These are phyloP conservation scores for Hyphodiscus hymeniophilus DNA, from an alignment of 495 filamentous ascomycete genomes.

Conservation along the genomic window DNA sequence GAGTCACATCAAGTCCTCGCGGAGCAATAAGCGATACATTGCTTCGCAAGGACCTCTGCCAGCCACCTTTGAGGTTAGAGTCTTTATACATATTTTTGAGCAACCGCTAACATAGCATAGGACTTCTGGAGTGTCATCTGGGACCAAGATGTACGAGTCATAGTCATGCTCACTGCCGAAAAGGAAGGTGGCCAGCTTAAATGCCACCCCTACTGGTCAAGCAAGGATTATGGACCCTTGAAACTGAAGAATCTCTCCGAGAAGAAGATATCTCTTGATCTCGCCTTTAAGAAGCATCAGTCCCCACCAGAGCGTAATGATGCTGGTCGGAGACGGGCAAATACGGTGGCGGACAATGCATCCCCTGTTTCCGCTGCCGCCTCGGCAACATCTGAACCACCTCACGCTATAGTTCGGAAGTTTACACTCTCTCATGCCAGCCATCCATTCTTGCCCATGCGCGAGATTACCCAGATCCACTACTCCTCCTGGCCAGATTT, in stretches of 20 bases:
- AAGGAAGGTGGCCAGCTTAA: conserved; percentile 90
- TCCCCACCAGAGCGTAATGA: conserved; percentile 6
- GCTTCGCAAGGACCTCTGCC: conserved; percentile 92
- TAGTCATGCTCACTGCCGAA: conserved; percentile 97
- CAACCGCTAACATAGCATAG: conserved; percentile 46
- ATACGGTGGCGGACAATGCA: conserved; percentile 28
- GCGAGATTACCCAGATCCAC: conserved; percentile 92
- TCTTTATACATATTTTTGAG: neutral
- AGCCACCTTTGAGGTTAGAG: conserved; percentile 62
- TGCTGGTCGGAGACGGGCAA: conserved; percentile 33
- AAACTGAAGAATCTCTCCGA: conserved; percentile 72
- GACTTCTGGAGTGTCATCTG: conserved; percentile 98
- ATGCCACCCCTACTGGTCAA: conserved; percentile 87
- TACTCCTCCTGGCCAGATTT: conserved; percentile 96
- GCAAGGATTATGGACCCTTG: conserved; percentile 71
- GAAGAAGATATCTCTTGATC: conserved; percentile 67
- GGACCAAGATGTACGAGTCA: conserved; percentile 90
- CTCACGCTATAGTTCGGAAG: conserved; percentile 76
- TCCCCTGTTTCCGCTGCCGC: conserved; percentile 12
- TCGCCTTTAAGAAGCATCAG: conserved; percentile 33
- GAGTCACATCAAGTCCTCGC: conserved; percentile 68
- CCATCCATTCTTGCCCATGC: conserved; percentile 75
- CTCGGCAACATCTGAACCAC: conserved; percentile 43
- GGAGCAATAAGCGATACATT: conserved; percentile 86
- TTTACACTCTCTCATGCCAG: conserved; percentile 72